Evolutionary conservation across 2,329 filamentous ascomycete genomes (phyloP).

Genomic region (Rachicladosporium sp.): DNA sequence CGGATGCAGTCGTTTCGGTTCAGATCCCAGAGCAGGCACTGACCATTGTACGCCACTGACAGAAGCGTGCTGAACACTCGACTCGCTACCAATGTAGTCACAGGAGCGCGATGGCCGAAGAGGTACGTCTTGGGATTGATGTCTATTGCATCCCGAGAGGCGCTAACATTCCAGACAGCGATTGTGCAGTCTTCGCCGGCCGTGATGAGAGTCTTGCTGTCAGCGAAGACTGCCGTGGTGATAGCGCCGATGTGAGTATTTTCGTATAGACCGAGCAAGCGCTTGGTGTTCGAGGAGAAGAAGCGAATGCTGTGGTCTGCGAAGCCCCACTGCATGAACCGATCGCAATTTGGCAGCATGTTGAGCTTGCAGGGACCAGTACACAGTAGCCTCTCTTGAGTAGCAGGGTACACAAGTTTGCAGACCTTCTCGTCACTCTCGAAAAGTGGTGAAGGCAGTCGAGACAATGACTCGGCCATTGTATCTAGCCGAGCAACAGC

Average conservation of each 20-base stretch:
- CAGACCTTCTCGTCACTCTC: conserved; percentile 67
- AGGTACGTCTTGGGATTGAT: conserved; percentile 66
- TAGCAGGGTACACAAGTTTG: conserved; percentile 64
- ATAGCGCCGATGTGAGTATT: conserved; percentile 88
- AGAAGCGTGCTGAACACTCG: conserved; percentile 81
- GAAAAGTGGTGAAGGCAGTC: conserved; percentile 66
- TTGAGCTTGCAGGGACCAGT: conserved; percentile 77
- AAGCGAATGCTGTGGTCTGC: conserved; percentile 87
- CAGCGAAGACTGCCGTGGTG: conserved; percentile 70
- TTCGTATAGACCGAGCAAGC: conserved; percentile 78
- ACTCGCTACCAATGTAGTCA: conserved; percentile 71
- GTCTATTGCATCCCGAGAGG: conserved; percentile 53
- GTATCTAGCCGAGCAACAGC: conserved; percentile 59
- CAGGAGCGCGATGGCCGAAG: conserved; percentile 78
- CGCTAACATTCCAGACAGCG: conserved; percentile 64
- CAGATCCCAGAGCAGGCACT: conserved; percentile 84
- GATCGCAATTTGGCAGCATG: conserved; percentile 74
- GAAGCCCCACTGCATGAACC: conserved; percentile 92
- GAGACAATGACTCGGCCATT: conserved; percentile 60
- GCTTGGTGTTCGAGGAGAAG: conserved; percentile 71
- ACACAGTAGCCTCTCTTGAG: conserved; percentile 71
- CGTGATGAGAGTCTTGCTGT: conserved; percentile 82
- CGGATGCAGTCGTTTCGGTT: conserved; percentile 75
- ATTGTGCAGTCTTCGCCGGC: conserved; percentile 87
- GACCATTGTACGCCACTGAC: conserved; percentile 69